A percentile compares a stretch with the other conserved stretches of the same genome.
Conservation (phyloP, 2,329 filamentous ascomycete genomes). For the Monosporascus sp. region DNA sequence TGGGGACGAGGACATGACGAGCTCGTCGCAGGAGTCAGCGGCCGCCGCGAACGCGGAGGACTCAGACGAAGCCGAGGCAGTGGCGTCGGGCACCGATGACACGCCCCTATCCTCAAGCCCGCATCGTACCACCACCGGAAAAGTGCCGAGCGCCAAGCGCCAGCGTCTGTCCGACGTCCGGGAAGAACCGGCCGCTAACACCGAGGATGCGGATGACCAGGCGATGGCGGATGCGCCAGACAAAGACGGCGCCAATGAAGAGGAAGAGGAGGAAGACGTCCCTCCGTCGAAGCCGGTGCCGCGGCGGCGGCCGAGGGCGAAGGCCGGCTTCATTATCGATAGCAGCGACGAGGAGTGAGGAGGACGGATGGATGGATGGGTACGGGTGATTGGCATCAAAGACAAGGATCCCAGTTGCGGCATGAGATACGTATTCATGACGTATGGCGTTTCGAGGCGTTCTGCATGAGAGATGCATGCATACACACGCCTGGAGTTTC, state of each 20-base stretch:
- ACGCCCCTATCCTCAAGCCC: slow-evolving; percentile 37
- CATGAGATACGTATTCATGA: not conserved
- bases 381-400: slow-evolving; percentile 10
- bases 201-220: slow-evolving; percentile 22
- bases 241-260: slow-evolving; percentile 10
- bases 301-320: slow-evolving; percentile 38
- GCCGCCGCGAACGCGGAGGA: slow-evolving; percentile 12
- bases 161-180: slow-evolving; percentile 18
- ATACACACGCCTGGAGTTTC: not conserved
- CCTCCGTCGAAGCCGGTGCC: slow-evolving; percentile 28
- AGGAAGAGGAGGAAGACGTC: slow-evolving; percentile 37
- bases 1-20: slow-evolving; percentile 9
- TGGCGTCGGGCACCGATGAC: slow-evolving; percentile 25
- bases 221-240: not conserved
- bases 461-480: not conserved
- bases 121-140: slow-evolving; percentile 13
- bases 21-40: slow-evolving; percentile 16
- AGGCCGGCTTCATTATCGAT: slow-evolving; percentile 52
- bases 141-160: slow-evolving; percentile 18
- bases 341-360: slow-evolving; percentile 51
- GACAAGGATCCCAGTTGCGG: no score
- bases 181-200: slow-evolving; percentile 14
- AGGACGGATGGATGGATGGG: slow-evolving; percentile 2
- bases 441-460: not conserved
- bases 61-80: slow-evolving; percentile 26